A percentile compares a stretch with the other conserved stretches of the same genome.
phyloP scores from a whole-genome alignment of 2,329 filamentous ascomycete genomes.

The Aspergillus sp. region DNA sequence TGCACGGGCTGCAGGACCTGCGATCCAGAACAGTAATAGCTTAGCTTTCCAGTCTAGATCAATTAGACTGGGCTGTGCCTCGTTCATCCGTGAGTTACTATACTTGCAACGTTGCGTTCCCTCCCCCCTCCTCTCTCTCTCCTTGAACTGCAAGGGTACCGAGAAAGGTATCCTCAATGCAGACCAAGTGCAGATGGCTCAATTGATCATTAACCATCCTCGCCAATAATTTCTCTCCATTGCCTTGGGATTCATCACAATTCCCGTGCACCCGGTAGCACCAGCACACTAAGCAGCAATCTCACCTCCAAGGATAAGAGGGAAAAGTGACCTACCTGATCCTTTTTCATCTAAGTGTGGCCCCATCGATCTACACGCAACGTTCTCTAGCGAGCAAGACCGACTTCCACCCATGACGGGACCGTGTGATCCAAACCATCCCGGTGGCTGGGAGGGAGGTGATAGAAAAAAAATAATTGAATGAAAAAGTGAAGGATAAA shows the following conservation, averaged over 20 bases:
- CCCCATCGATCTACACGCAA: conserved; percentile 11
- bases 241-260: background rate
- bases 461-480: background rate
- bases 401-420: background rate
- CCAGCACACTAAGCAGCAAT: too few species aligned
- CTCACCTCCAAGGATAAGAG: too few species aligned
- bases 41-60: background rate
- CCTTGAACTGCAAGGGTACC: conserved; percentile 3
- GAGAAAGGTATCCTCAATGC: background rate
- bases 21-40: conserved; percentile 1
- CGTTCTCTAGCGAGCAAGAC: background rate
- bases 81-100: background rate
- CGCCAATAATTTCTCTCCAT: background rate
- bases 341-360: background rate
- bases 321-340: background rate
- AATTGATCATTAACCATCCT: background rate
- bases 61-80: too few species aligned
- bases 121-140: too few species aligned
- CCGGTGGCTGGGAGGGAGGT: conserved; percentile 19
- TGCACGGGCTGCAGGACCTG: conserved; percentile 5
- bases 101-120: conserved; percentile 4
- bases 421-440: conserved; percentile 15
- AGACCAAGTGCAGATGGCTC: background rate
- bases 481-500: background rate
- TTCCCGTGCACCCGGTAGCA: background rate